Conservation (phyloP, 2,329 filamentous ascomycete species). For the Pyrenochaeta sp. region DNA sequence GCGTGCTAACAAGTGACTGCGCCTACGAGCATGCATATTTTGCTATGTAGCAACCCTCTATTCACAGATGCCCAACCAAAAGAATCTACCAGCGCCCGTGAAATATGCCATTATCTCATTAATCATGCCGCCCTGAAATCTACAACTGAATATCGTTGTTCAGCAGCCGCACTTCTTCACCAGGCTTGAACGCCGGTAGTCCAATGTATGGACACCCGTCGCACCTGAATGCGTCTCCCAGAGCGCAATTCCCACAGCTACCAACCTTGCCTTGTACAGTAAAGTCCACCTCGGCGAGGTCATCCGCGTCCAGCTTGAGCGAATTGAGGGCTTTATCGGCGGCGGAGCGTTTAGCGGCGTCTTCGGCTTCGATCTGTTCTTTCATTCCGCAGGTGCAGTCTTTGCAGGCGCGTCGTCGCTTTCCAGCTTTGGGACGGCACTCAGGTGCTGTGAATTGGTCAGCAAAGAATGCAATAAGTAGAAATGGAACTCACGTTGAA, state of each 20-base stretch:
- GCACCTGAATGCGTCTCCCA: conserved; percentile 81
- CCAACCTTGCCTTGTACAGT: conserved; percentile 97
- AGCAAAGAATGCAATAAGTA: not conserved
- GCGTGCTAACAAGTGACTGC: not conserved
- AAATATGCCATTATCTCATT: not conserved
- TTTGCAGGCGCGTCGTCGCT: conserved; percentile 93
- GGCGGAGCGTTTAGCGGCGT: conserved; percentile 70
- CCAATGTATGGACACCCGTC: conserved; percentile 84
- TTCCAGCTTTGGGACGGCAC: conserved; percentile 86
- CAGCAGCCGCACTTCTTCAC: conserved; percentile 88
- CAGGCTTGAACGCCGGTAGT: conserved; percentile 94
- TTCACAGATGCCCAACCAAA: not conserved
- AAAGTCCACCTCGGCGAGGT: conserved; percentile 91
- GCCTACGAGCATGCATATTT: conserved; percentile 2
- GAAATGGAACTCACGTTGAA: conserved; percentile 73
- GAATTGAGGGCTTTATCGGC: conserved; percentile 72
- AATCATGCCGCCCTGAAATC: not conserved
- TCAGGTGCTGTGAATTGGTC: conserved; percentile 69
- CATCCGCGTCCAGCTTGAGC: conserved; percentile 76
- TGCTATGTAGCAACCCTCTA: not conserved
- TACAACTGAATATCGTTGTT: conserved; percentile 87
- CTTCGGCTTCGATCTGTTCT: conserved; percentile 85
- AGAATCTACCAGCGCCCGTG: conserved; percentile 4
- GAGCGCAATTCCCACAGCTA: conserved; percentile 90
- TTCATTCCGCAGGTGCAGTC: conserved; percentile 96